A percentile compares a stretch with the other conserved stretches of the same genome.
phyloP scores from a whole-genome alignment of 1,284 basidiomycete genomes.

The Flammula alnicola region DNA sequence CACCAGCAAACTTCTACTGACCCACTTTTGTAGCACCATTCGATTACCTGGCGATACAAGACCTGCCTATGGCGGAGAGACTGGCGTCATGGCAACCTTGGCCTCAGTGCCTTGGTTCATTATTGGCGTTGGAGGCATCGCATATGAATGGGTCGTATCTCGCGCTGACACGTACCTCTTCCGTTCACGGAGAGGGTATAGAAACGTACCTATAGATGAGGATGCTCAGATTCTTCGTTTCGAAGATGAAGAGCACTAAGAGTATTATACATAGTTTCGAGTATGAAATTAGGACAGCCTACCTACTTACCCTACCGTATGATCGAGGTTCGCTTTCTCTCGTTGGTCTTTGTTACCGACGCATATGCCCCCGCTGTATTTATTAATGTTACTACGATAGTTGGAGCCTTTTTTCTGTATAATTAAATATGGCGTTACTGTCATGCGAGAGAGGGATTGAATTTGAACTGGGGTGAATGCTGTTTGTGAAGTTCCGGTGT shows the following conservation, averaged over 20 bases:
- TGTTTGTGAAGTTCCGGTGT: no score
- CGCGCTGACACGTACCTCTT: conserved; percentile 49
- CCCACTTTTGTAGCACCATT: conserved; percentile 61
- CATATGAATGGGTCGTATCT: conserved; percentile 66
- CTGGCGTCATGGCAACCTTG: conserved; percentile 67
- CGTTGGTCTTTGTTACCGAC: neutral
- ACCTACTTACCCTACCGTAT: conserved; percentile 5
- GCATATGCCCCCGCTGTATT: conserved; percentile 14
- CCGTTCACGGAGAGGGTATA: conserved; percentile 69
- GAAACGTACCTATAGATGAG: conserved; percentile 84
- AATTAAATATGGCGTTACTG: no score
- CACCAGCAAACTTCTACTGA: conserved; percentile 4
- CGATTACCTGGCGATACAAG: conserved; percentile 67
- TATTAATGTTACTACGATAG: conserved; percentile 16
- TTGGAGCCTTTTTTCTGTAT: conserved; percentile 12
- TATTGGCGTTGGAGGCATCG: conserved; percentile 76
- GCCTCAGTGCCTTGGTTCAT: conserved; percentile 89
- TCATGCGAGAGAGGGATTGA: no score
- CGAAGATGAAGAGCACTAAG: conserved; percentile 71
- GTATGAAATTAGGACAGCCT: conserved; percentile 5
- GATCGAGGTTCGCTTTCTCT: conserved; percentile 12
- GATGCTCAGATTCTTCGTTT: conserved; percentile 85
- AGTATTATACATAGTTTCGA: conserved; percentile 7
- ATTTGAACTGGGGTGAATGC: no score
- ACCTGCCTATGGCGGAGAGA: conserved; percentile 48